phyloP scores from a whole-genome alignment of 768 basidiomycete genomes.

The Suillus tomentosus region DNA sequence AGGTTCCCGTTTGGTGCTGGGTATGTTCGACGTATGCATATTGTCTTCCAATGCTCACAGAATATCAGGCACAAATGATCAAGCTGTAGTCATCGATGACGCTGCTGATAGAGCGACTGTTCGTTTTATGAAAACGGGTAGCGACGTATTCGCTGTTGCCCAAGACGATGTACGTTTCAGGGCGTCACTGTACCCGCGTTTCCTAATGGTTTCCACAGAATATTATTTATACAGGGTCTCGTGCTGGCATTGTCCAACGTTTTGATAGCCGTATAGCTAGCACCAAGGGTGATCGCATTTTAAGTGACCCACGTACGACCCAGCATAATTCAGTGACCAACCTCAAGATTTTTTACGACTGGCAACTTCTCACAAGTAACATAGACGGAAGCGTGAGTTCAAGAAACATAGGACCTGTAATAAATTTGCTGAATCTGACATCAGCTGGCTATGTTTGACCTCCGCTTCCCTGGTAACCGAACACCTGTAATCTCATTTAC shows the following conservation, averaged over 20 bases:
- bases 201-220: conserved; percentile 35
- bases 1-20: conserved; percentile 52
- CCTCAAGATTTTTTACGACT: conserved; percentile 49
- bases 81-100: conserved; percentile 54
- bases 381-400: conserved; percentile 60
- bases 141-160: conserved; percentile 65
- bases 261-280: conserved; percentile 57
- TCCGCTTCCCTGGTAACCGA: conserved; percentile 50
- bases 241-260: conserved; percentile 58
- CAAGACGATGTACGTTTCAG: conserved; percentile 46
- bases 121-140: conserved; percentile 49
- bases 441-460: conserved; percentile 63
- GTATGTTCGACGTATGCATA: conserved; percentile 32
- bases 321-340: conserved; percentile 53
- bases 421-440: conserved; percentile 7
- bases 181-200: neutral
- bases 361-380: conserved; percentile 57
- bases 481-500: conserved; percentile 49
- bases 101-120: conserved; percentile 42
- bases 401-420: neutral
- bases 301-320: conserved; percentile 37
- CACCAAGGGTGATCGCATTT: conserved; percentile 40
- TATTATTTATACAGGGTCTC: conserved; percentile 54
- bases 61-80: conserved; percentile 52
- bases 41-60: conserved; percentile 1